Percentiles rank a stretch among this genome's conserved stretches.
These are phyloP conservation scores for Wickerhamomyces subpelliculosus DNA, from an alignment of 805 yeast species.

Conservation along the genomic window DNA sequence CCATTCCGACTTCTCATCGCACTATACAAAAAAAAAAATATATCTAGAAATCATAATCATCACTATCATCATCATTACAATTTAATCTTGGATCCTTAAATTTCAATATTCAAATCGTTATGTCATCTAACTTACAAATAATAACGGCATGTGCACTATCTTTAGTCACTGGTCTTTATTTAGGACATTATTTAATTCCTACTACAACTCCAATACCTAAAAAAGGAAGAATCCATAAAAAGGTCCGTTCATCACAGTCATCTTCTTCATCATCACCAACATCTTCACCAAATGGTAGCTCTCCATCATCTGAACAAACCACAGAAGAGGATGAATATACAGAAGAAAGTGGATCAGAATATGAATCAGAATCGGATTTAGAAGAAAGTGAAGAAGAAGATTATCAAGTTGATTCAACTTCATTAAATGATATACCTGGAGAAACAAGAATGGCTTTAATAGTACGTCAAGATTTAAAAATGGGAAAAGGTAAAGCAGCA, in stretches of 20 bases:
- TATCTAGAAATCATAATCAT: neutral
- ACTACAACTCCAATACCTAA: no score
- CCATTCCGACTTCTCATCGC: no score
- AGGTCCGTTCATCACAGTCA: no score
- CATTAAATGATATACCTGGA: constrained; percentile 63
- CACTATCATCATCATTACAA: no score
- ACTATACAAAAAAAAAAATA: no score
- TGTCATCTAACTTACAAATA: constrained; percentile 21
- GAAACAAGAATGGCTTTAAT: constrained; percentile 83
- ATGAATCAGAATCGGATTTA: constrained; percentile 30
- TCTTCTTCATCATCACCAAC: constrained; percentile 1
- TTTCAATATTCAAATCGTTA: no score
- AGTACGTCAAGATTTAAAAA: constrained; percentile 80
- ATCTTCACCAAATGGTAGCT: constrained; percentile 5
- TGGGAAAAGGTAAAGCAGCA: constrained; percentile 94
- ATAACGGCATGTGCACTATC: constrained; percentile 30
- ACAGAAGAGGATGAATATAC: constrained; percentile 19
- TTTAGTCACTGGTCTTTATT: constrained; percentile 29
- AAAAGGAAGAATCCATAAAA: no score
- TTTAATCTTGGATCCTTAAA: no score
- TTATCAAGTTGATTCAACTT: constrained; percentile 50
- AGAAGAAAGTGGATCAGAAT: constrained; percentile 20
- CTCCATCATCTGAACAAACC: constrained; percentile 9
- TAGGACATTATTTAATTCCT: constrained; percentile 18
- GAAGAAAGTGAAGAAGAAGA: constrained; percentile 47